A percentile compares a stretch with the other conserved stretches of the same genome.
Evolutionary conservation across 495 filamentous ascomycete genomes (phyloP).

Genomic region (Aspergillus panamensis): DNA sequence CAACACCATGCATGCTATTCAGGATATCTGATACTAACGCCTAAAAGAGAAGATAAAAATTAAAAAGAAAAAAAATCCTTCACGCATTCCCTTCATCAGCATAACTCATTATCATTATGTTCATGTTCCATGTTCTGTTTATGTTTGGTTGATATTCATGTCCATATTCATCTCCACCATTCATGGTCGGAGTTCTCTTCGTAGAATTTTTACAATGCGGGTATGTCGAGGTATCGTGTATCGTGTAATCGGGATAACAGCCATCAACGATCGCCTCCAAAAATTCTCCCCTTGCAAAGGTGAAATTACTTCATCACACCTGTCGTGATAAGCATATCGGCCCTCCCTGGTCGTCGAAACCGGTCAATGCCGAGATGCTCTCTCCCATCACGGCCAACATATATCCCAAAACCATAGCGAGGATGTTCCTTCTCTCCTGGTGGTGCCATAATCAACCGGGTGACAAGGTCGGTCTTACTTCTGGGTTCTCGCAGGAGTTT

Average conservation of each 20-base stretch:
- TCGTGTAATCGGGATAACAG: background rate
- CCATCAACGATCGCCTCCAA: background rate
- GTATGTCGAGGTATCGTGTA: background rate
- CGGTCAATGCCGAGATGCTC: conserved; percentile 67
- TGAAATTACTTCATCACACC: conserved; percentile 28
- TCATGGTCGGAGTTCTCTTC: background rate
- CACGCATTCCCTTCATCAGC: conserved; percentile 4
- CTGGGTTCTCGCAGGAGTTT: conserved; percentile 57
- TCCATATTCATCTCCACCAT: background rate
- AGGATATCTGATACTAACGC: background rate
- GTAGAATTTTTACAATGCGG: conserved; percentile 8
- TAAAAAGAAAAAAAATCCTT: background rate
- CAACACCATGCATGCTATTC: conserved; percentile 3
- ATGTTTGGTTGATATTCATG: background rate
- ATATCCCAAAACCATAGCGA: conserved; percentile 61
- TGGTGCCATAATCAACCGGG: conserved; percentile 51
- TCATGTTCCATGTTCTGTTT: background rate
- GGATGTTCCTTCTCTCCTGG: conserved; percentile 47
- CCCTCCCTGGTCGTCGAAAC: conserved; percentile 44
- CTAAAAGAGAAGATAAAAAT: background rate
- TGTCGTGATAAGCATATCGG: conserved; percentile 46
- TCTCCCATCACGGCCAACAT: conserved; percentile 56
- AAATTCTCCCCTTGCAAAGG: background rate
- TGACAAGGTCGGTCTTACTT: conserved; percentile 60
- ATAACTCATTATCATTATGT: conserved; percentile 22